Base-by-base conservation (phyloP, 805 yeast species). In the Ogataea polymorpha region DNA sequence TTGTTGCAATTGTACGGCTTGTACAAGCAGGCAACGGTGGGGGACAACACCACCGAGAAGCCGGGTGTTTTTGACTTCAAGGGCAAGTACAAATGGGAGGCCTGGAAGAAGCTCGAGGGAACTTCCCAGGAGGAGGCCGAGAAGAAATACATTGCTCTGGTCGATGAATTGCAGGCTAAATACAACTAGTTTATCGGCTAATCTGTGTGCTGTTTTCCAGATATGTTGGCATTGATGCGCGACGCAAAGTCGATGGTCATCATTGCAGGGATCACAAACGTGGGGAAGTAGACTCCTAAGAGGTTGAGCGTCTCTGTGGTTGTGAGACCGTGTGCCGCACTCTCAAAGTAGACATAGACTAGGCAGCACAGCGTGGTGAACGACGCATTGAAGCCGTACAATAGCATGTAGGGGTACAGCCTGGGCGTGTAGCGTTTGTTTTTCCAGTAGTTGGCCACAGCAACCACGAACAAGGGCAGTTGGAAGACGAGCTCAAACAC, bases 51-150 rank as follows among this genome's bases (percentile, higher is more conserved):
- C 55, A 85, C 96, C 48, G 71, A 75, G 41, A 86, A 87, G 71
- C 99, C 99, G 40, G 93, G 96, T 49, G 68, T 86, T 45, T 87
- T 93, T 65, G 95, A 89, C 70, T 76, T 93, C 71, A 88, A 85
- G 72, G 97, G 91, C 54, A 89, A 95, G 70, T 86, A 86, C 78
- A 93, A 93, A 75, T 93, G 98, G 98, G 91, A 90, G 62, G 77
- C 98, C 7, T 93, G 98, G 98, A 82, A 82, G 58, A 81, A 80
- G 56, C 71, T 82, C 59, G 84, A 86, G 71, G 99, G 99, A 44
- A 77, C 77, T 46, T 67, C 88, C 29, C 86, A 85, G 67, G 95
- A 79, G 54, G 97, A 88, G 25, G 99, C 99, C 46, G 98, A 91
- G 74, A 50, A 74, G 55, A 74, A 88, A 66, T 79, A 85, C 71